Conservation (phyloP, 2,329 filamentous ascomycete genomes). For the Aspergillus viridinutans region DNA sequence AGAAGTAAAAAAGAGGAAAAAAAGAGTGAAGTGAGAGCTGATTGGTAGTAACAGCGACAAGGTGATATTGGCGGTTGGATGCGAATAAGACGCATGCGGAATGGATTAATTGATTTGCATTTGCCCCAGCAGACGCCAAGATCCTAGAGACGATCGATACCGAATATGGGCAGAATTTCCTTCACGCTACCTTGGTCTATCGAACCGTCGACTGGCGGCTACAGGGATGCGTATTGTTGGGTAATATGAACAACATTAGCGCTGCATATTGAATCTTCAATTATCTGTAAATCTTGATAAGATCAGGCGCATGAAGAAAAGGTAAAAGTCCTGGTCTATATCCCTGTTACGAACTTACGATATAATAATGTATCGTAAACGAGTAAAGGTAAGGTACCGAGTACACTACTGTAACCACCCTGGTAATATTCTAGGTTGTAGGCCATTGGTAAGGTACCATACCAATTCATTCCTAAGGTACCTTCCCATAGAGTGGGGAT, state of each 20-base stretch:
- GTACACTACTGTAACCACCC: no score
- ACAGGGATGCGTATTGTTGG: not conserved
- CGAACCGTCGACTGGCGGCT: not conserved
- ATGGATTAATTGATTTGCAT: not conserved
- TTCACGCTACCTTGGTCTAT: not conserved
- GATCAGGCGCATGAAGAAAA: not conserved
- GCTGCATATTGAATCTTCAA: no score
- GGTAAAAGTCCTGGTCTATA: no score
- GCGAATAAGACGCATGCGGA: conserved; percentile 2
- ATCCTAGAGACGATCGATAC: not conserved
- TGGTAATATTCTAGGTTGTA: no score
- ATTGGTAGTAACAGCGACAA: not conserved
- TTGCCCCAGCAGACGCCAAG: not conserved
- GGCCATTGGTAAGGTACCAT: no score
- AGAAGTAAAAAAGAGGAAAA: conserved; percentile 3
- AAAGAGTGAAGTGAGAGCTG: not conserved
- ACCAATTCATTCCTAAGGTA: no score
- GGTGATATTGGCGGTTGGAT: not conserved
- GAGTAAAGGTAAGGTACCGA: no score
- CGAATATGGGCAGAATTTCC: not conserved
- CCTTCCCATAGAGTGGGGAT: not conserved
- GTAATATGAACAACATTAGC: not conserved
- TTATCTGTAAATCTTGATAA: no score
- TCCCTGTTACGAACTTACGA: no score
- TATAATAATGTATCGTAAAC: no score